Conservation (phyloP, 371 early-diverging fungal species). For the Mortierella sp. region DNA sequence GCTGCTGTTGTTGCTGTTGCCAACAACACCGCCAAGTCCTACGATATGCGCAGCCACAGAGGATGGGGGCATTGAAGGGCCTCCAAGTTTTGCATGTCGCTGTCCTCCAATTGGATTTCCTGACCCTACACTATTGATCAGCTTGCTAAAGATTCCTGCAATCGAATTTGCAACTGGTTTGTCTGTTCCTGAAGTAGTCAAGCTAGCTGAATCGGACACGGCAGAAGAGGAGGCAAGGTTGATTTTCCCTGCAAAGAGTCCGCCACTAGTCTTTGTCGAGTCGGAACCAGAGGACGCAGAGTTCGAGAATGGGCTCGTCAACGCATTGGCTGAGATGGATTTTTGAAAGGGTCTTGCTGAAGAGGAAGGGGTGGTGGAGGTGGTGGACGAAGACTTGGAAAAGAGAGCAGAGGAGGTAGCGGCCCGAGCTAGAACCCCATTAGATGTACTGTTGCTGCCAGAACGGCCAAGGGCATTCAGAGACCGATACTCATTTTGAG, state of each 20-base stretch:
- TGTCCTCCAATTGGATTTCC: conserved; percentile 48
- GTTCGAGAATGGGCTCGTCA: no score
- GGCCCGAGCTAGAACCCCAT: no score
- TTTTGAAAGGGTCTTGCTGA: no score
- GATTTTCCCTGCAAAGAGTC: no score
- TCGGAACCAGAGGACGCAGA: no score
- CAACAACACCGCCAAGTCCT: conserved; percentile 34
- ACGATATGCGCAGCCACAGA: conserved; percentile 35
- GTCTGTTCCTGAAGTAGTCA: background rate
- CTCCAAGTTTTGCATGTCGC: conserved; percentile 42
- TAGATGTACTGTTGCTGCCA: no score
- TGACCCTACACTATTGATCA: conserved; percentile 40
- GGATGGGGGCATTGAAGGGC: conserved; percentile 34
- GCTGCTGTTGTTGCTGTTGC: conserved; percentile 13
- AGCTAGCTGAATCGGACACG: background rate
- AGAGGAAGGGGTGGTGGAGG: no score
- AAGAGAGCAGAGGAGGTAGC: no score
- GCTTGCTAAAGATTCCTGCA: conserved; percentile 33
- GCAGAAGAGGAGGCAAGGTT: background rate
- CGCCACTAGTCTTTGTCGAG: no score
- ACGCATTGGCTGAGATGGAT: no score
- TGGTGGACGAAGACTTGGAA: no score
- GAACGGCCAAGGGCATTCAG: no score
- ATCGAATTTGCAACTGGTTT: conserved; percentile 3
- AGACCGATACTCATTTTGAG: conserved; percentile 8